Evolutionary conservation across 805 yeast genomes (phyloP), one percentile per base, ranked within the genome.

Genomic region (Teunomyces cretensis): DNA sequence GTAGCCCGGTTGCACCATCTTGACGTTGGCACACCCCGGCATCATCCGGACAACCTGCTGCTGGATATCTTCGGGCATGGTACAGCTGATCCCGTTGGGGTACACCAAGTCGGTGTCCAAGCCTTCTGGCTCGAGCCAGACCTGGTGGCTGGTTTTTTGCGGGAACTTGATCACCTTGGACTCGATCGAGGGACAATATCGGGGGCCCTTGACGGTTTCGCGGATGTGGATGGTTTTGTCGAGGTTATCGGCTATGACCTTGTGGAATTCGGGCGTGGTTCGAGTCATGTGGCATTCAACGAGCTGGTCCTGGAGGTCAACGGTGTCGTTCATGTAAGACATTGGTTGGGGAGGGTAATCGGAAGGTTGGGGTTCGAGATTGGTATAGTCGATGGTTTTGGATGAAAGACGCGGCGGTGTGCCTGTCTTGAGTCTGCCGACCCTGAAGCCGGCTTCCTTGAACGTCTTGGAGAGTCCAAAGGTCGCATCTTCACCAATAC

Each of bases 81-180:
- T 90, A 56, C 91, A 86, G 2, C 96, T 88, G 13, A 94, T 88
- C 12, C 99, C 99, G 58, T 92, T 94, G 0, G 99, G 99, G 60
- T 94, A 94, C 9, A 94, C 85, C n/a, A 88, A 69, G 58, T 88
- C 84, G 0, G 92, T 80, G 55, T 88, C 85, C 13, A 91, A 68
- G 0, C 99, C 99, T 63, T 94, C 99, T 0, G 97, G 98, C 64
- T 94, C 99, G 6, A 94, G 70, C 99, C 99, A 94, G 3, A 94
- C 81, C 45, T 84, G 76, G 61, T 94, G 99, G 0, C 81, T 70
- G 3, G 75, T 68, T 58, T 87, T 91, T 38, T 86, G 86, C 2
- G 88, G 74, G 60, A 94, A 94, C 51, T 89, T 78, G 33, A 86
- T 78, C 24, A 94, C 73, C 60, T 94, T 94, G 5, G 96, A 82